Evolutionary conservation across 495 filamentous ascomycete genomes (phyloP), one percentile per base, ranked within the genome.

Genomic region (Zalerion maritima): DNA sequence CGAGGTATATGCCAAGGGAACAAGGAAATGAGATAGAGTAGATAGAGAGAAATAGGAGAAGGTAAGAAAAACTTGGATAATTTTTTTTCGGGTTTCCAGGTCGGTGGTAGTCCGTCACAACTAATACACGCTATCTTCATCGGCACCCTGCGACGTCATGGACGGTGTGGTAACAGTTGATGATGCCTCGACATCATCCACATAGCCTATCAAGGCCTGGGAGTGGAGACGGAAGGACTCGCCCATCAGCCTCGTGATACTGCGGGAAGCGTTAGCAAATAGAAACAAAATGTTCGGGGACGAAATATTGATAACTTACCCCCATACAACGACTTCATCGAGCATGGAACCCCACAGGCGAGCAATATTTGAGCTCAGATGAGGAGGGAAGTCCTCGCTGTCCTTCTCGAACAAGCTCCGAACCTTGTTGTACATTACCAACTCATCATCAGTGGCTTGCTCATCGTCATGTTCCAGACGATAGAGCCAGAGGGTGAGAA

Each of bases 381-480:
- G 83, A 29, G 60, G 55, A 17, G 70, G 57, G 31, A 72, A 74
- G 32, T 91, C 79, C 38, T 85, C 75, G 20, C 83, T 75, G 43
- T 73, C 70, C 47, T 93, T 86, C 43, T 93, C 83, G 52, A 97
- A 92, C 30, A 96, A 68, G 57, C 74, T 74, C 29, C 85, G 80
- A 29, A 97, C 71, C 62, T 91, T 92, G 59, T 86, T 84, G 59
- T 96, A 94, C 77, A 96, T 91, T 50, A 65, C 71, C 53, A 83
- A 47, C 53, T 97, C 89, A 41, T 93, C 87, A 47, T 86, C 82
- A 19, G 73, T 86, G 12, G 85, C 83, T 7, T 78, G 74, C 59
- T 96, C 91, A 41, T 91, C 82, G 67, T 97, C 89, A 64, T 94
- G 84, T 81, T 97, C 89, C 63, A 97, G 75, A 57, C 82, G 81